Evolutionary conservation across 163 green algal species (phyloP).

Genomic region (Scenedesmus sp.): DNA sequence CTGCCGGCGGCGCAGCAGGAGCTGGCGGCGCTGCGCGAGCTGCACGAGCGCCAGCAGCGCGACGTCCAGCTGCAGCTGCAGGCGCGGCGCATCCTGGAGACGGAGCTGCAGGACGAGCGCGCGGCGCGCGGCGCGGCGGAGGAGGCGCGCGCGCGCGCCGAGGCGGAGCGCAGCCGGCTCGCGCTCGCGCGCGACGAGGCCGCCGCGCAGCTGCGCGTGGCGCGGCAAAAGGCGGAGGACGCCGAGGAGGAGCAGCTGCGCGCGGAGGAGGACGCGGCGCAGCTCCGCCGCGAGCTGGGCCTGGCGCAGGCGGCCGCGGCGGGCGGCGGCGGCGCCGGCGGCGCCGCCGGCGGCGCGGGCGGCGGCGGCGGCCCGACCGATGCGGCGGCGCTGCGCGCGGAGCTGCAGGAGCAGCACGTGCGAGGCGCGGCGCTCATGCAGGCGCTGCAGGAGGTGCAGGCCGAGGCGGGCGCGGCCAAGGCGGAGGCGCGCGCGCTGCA

Average conservation of each 20-base stretch:
- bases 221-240: constrained; percentile 52
- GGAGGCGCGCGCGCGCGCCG: constrained; percentile 48
- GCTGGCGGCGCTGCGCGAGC: constrained; percentile 4
- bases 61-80: constrained; percentile 36
- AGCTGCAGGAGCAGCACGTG: constrained; percentile 6
- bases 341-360: neutral
- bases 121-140: constrained; percentile 27
- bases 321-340: neutral
- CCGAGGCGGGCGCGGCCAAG: constrained; percentile 23
- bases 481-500: constrained; percentile 27
- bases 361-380: neutral
- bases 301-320: constrained; percentile 21
- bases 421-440: constrained; percentile 45
- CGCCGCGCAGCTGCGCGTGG: constrained; percentile 52
- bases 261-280: constrained; percentile 56
- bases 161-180: constrained; percentile 51
- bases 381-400: constrained; percentile 2
- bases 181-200: constrained; percentile 60
- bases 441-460: constrained; percentile 55
- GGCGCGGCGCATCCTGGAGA: constrained; percentile 49
- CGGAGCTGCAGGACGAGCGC: constrained; percentile 47
- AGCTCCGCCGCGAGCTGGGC: constrained; percentile 49
- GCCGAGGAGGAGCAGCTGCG: constrained; percentile 69
- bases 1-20: constrained; percentile 49
- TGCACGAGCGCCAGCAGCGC: constrained; percentile 47